These are phyloP conservation scores for Solanum corneliomulleri DNA, from an alignment of 257 asterid species.

Conservation along the genomic window DNA sequence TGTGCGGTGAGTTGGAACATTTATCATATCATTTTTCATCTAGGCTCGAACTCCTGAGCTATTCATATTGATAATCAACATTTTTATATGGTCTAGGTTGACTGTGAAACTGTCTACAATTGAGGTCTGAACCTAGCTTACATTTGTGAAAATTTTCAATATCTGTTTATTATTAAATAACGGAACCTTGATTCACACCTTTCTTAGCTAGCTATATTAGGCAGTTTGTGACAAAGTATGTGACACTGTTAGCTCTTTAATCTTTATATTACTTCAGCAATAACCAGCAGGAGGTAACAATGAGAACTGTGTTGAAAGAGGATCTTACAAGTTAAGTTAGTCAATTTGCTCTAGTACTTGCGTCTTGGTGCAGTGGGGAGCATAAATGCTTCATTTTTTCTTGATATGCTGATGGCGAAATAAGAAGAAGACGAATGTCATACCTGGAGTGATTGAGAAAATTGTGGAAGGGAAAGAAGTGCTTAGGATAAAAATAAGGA, in stretches of 20 bases:
- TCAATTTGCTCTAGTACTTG: neutral
- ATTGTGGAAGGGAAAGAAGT: neutral
- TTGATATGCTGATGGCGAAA: neutral
- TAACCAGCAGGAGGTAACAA: neutral
- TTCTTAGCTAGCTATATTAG: neutral
- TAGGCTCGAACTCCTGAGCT: neutral
- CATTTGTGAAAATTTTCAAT: neutral
- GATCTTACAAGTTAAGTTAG: neutral
- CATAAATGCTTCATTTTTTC: neutral
- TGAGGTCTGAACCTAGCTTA: neutral
- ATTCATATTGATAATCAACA: neutral
- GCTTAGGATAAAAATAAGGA: neutral
- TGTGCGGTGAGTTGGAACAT: slow-evolving; percentile 62
- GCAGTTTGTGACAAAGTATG: neutral
- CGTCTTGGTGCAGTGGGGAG: neutral
- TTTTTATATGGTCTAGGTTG: neutral
- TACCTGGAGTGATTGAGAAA: neutral
- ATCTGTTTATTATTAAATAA: neutral
- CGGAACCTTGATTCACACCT: neutral
- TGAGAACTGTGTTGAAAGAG: neutral
- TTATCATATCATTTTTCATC: neutral
- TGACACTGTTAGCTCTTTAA: neutral
- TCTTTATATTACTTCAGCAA: neutral
- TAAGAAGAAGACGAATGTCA: neutral
- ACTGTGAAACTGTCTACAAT: neutral